Evolutionary conservation across 2,329 filamentous ascomycete species (phyloP), one percentile per base, ranked within the genome.

Genomic region (Reticulascus tulasneorum): DNA sequence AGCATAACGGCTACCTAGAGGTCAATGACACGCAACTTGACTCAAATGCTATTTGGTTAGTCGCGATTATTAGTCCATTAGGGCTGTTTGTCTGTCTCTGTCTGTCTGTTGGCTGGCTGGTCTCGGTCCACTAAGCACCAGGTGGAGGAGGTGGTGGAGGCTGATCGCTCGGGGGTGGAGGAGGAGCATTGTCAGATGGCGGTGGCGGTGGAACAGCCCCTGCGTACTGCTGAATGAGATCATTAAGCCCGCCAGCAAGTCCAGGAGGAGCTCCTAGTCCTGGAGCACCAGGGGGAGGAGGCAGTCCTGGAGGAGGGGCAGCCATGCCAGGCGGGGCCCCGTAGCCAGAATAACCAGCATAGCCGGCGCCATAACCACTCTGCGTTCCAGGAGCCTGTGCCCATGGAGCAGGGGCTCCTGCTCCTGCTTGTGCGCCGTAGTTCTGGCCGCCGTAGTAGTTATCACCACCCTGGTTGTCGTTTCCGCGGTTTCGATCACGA

Each of bases 141-240:
- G 68, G 67, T 45, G 79, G 78, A 35, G 79, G 79, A 38, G 79
- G 79, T 17, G 84, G 80, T 16, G 79, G 80, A 45, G 75, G 75
- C 43, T 71, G 68, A 40, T 79, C 74, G 48, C 73, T 73, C 6
- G 72, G 71, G 45, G 73, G 69, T 11, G 76, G 80, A 23, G 80
- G 79, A 38, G 80, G 73, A 45, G 78, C 79, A 46, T 69, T 68
- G 36, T 70, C 72, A 37, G 73, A 72, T 21, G 74, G 71, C 66
- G 76, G 75, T 38, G 72, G 69, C 23, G 65, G 66, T 25, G 58
- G 66, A 21, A 60, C 63, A 30, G 70, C 67, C 45, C 64, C 65
- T 24, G 75, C 68, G 44, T 78, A 86, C 51, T 82, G 80, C 58
- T 84, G 78, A 51, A 84, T 81, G 40, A 86, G 67, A 29, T 78